These are phyloP conservation scores for Fusarium haematococcum DNA, from an alignment of 2,329 filamentous ascomycete genomes.

Conservation along the genomic window DNA sequence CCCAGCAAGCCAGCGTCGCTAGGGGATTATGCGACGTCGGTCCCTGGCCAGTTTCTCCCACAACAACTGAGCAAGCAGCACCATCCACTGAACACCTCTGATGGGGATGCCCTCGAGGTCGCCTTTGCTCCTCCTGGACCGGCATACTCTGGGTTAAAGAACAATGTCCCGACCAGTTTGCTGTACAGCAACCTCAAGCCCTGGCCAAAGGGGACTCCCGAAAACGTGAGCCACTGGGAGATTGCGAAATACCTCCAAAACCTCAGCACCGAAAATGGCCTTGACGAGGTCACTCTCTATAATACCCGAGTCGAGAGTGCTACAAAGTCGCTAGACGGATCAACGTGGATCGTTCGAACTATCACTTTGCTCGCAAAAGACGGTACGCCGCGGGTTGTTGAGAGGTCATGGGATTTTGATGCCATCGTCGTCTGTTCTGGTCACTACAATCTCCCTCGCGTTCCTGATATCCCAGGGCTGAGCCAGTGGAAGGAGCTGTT, in stretches of 20 bases:
- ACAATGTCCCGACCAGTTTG: constrained; percentile 75
- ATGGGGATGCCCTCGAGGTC: constrained; percentile 8
- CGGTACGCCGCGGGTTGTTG: constrained; percentile 42
- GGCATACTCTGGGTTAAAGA: constrained; percentile 71
- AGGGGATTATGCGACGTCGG: constrained; percentile 41
- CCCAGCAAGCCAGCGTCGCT: constrained; percentile 46
- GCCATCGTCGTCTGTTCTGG: constrained; percentile 74
- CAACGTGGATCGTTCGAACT: constrained; percentile 64
- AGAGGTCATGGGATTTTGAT: constrained; percentile 62
- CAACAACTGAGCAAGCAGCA: background rate
- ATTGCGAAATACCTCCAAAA: constrained; percentile 71
- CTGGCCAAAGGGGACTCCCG: constrained; percentile 70
- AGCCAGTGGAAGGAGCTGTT: constrained; percentile 66
- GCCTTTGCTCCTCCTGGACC: constrained; percentile 52
- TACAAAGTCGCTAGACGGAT: constrained; percentile 55
- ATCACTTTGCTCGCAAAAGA: constrained; percentile 52
- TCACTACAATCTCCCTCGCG: constrained; percentile 72
- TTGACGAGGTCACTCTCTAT: constrained; percentile 63
- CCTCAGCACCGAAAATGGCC: constrained; percentile 61
- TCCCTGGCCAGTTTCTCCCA: constrained; percentile 10
- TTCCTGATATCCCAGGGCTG: constrained; percentile 71
- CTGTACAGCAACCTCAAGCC: constrained; percentile 56
- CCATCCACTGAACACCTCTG: background rate
- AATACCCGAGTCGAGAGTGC: constrained; percentile 67
- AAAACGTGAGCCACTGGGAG: constrained; percentile 67